phyloP scores from a whole-genome alignment of 1,139 yeast species.

The Protomyces inouyei region DNA sequence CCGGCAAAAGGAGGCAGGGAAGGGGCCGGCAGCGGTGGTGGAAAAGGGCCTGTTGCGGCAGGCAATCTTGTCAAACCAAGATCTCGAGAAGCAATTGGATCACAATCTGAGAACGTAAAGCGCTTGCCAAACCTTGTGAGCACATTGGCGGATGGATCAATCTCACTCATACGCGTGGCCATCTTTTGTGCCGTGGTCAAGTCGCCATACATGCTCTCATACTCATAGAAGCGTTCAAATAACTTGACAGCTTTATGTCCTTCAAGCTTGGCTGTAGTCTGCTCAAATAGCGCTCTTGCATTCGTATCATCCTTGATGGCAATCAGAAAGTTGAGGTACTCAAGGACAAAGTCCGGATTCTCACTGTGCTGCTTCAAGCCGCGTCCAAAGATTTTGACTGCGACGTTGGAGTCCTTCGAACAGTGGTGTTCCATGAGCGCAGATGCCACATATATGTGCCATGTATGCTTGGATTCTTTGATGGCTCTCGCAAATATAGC shows the following conservation, averaged over 20 bases:
- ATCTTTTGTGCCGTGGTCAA: conserved; percentile 61
- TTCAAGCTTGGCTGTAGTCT: conserved; percentile 48
- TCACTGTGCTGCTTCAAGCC: conserved; percentile 60
- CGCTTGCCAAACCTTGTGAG: conserved; percentile 27
- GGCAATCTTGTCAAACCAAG: conserved; percentile 1
- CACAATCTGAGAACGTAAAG: conserved; percentile 16
- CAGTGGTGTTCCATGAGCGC: conserved; percentile 72
- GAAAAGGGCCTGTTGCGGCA: not conserved
- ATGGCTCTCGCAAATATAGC: conserved; percentile 63
- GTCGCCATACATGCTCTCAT: conserved; percentile 59
- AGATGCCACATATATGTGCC: conserved; percentile 73
- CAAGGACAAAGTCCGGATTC: conserved; percentile 56
- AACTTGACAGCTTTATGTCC: conserved; percentile 43
- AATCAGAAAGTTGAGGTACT: conserved; percentile 70
- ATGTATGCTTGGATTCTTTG: conserved; percentile 59
- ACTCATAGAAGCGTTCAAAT: conserved; percentile 49
- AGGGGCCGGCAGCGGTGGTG: conserved; percentile 6
- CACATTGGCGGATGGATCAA: conserved; percentile 51
- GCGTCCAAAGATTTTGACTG: conserved; percentile 67
- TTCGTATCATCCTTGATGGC: conserved; percentile 70
- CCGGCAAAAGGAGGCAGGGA: not conserved
- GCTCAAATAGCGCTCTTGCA: conserved; percentile 77
- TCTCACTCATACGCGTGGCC: conserved; percentile 60
- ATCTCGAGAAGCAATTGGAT: conserved; percentile 27
- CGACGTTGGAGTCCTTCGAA: conserved; percentile 55